Evolutionary conservation across 306 rosid species (phyloP).

Genomic region (Begonia masoniana): DNA sequence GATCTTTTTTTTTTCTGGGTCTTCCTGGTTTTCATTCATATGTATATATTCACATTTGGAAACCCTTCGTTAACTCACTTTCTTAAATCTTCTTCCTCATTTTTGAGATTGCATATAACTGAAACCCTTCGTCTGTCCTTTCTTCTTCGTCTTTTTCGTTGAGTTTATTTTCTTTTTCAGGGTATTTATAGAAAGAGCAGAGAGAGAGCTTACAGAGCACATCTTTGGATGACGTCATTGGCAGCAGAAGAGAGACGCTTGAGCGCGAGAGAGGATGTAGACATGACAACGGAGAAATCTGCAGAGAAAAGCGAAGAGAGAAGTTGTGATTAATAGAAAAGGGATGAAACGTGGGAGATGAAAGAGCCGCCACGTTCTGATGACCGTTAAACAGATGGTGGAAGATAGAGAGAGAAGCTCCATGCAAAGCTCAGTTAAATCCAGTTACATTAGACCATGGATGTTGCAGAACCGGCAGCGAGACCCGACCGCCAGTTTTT

Average conservation of each 20-base stretch:
- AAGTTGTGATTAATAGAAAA: not conserved
- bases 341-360: not conserved
- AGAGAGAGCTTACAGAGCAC: conserved; percentile 20
- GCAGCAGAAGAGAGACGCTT: conserved; percentile 32
- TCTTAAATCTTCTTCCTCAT: too few species aligned
- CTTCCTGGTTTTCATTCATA: too few species aligned
- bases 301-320: not conserved
- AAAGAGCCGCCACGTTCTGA: conserved; percentile 11
- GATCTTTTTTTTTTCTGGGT: too few species aligned
- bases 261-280: not conserved
- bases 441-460: too few species aligned
- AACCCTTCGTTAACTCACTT: too few species aligned
- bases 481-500: too few species aligned
- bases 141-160: not conserved
- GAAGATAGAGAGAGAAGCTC: too few species aligned
- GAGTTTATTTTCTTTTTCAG: not conserved
- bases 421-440: too few species aligned
- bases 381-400: conserved; percentile 15
- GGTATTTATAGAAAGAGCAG: not conserved
- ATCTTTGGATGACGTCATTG: conserved; percentile 22
- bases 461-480: too few species aligned
- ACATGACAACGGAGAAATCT: conserved; percentile 4
- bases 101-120: not conserved
- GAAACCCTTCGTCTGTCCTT: not conserved
- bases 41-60: too few species aligned